A percentile compares a stretch with the other conserved stretches of the same genome.
Conservation (phyloP, 2,329 filamentous ascomycete genomes). For the Xylariaceae sp. region DNA sequence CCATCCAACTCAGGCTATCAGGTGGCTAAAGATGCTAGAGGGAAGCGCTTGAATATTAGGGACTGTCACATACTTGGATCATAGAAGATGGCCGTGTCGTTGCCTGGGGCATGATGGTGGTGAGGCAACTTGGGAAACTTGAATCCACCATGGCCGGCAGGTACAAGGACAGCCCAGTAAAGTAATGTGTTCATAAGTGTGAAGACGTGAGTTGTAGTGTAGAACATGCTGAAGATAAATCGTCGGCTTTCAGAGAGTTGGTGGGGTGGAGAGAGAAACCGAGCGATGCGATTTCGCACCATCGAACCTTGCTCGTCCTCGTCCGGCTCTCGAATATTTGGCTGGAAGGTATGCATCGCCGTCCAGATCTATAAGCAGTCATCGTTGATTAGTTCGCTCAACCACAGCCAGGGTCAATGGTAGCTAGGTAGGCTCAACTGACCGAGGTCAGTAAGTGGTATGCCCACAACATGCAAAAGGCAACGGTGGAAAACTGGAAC, state of each 20-base stretch:
- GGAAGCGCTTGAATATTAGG: background rate
- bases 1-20: background rate
- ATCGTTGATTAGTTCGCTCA: conserved; percentile 1
- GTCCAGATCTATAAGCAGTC: conserved; percentile 52
- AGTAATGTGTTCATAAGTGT: conserved; percentile 56
- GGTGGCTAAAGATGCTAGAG: background rate
- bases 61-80: conserved; percentile 35
- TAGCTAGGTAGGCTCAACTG: conserved; percentile 33
- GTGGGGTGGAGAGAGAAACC: conserved; percentile 52
- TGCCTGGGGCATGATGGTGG: conserved; percentile 19
- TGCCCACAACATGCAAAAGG: conserved; percentile 49
- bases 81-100: conserved; percentile 31
- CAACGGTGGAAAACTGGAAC: conserved; percentile 57
- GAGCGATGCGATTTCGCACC: conserved; percentile 46
- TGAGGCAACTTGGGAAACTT: conserved; percentile 33
- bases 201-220: conserved; percentile 53
- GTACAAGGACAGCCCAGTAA: conserved; percentile 53
- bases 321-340: conserved; percentile 44
- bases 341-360: conserved; percentile 57
- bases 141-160: conserved; percentile 46
- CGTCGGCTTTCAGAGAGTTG: conserved; percentile 49
- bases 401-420: background rate
- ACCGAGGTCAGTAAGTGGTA: conserved; percentile 57
- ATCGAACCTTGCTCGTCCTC: conserved; percentile 38
- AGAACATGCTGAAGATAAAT: conserved; percentile 58